Percentiles rank a stretch among this genome's conserved stretches.
These are phyloP conservation scores for Angophora floribunda DNA, from an alignment of 345 rosid species.

Conservation along the genomic window DNA sequence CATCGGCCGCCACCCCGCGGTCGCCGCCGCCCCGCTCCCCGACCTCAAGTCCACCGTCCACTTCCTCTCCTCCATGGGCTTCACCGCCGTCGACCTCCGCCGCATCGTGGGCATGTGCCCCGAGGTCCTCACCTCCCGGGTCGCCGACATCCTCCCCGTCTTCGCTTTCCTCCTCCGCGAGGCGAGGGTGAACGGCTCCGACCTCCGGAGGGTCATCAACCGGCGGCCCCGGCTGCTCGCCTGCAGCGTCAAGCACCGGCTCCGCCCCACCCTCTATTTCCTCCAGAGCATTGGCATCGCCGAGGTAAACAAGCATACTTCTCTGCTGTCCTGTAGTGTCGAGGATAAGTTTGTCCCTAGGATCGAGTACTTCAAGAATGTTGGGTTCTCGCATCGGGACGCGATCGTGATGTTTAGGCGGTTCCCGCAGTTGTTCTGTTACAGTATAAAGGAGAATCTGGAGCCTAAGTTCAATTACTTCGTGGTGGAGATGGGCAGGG, in stretches of 20 bases:
- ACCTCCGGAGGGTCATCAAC: conserved; percentile 43
- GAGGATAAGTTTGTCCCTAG: conserved; percentile 62
- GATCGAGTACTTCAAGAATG: conserved; percentile 47
- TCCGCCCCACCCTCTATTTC: conserved; percentile 75
- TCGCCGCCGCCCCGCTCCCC: conserved; percentile 37
- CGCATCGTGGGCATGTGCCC: conserved; percentile 79
- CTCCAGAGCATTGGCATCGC: conserved; percentile 69
- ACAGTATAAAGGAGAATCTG: conserved; percentile 51
- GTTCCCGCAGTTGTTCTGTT: conserved; percentile 76
- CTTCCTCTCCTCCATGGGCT: conserved; percentile 40
- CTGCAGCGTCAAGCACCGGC: conserved; percentile 45
- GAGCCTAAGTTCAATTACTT: conserved; percentile 66
- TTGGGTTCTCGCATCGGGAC: conserved; percentile 56
- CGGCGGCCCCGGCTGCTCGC: conserved; percentile 80
- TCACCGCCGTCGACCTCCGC: conserved; percentile 49
- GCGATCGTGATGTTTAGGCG: conserved; percentile 55
- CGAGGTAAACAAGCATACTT: conserved; percentile 56
- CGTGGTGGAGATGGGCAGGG: conserved; percentile 80
- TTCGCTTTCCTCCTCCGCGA: conserved; percentile 94
- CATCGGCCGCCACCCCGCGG: conserved; percentile 37
- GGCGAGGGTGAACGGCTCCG: conserved; percentile 41
- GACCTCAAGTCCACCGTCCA: conserved; percentile 56
- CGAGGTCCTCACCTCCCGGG: conserved; percentile 32
- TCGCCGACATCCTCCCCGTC: conserved; percentile 37
- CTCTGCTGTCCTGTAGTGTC: conserved; percentile 75